Evolutionary conservation across 2,329 filamentous ascomycete species (phyloP).

Genomic region (Monosporascus ibericus): DNA sequence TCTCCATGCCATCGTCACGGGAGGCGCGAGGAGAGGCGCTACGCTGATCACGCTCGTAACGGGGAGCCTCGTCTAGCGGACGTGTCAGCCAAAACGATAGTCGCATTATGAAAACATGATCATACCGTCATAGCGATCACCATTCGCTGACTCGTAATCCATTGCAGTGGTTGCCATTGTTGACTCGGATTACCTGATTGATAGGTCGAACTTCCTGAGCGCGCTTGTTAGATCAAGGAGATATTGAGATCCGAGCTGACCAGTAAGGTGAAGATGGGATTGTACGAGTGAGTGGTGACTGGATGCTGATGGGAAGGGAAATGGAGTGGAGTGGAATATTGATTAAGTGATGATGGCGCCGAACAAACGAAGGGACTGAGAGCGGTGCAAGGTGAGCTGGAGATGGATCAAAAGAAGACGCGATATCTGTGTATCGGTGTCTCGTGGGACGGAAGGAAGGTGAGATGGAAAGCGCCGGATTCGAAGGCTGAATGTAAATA

Average conservation of each 20-base stretch:
- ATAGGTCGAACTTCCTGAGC: conserved; percentile 4
- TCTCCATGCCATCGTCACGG: conserved; percentile 55
- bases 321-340: neutral
- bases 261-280: neutral
- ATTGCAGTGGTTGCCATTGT: conserved; percentile 59
- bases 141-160: conserved; percentile 65
- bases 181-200: conserved; percentile 4
- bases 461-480: too few relatives aligned
- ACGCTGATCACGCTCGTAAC: conserved; percentile 61
- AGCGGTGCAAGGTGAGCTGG: too few relatives aligned
- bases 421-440: too few relatives aligned
- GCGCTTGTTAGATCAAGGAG: neutral
- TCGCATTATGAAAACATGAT: neutral
- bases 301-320: neutral
- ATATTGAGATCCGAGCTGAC: neutral
- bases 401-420: too few relatives aligned
- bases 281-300: too few relatives aligned
- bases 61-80: conserved; percentile 52
- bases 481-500: too few relatives aligned
- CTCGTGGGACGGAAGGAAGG: too few relatives aligned
- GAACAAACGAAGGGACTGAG: too few relatives aligned
- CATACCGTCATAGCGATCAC: conserved; percentile 61
- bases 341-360: too few relatives aligned
- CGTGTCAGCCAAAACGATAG: conserved; percentile 10
- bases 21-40: conserved; percentile 58